phyloP scores from a whole-genome alignment of 2,329 filamentous ascomycete genomes.

The Penicillium sp. region DNA sequence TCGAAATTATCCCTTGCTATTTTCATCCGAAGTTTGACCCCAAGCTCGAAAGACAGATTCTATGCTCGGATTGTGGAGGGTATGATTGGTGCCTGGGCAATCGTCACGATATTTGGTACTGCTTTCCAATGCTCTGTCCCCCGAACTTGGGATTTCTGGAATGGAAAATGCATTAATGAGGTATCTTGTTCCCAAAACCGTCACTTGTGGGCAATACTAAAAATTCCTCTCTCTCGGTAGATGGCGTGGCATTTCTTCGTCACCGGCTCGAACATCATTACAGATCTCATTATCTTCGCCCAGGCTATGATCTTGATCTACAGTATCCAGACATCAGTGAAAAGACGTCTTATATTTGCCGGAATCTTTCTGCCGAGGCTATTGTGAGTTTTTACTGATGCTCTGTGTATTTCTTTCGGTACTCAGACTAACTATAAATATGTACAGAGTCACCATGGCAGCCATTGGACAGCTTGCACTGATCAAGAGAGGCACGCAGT shows the following conservation, averaged over 20 bases:
- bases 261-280: conserved; percentile 24
- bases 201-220: conserved; percentile 4
- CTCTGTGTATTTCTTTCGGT: neutral
- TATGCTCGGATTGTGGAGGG: conserved; percentile 17
- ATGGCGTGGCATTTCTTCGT: conserved; percentile 20
- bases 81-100: conserved; percentile 16
- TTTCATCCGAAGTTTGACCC: conserved; percentile 27
- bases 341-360: conserved; percentile 22
- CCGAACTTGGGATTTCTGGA: conserved; percentile 23
- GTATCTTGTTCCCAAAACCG: conserved; percentile 7
- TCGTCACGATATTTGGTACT: conserved; percentile 21
- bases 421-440: neutral
- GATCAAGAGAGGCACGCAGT: conserved; percentile 1
- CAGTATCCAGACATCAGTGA: conserved; percentile 24
- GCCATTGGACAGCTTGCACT: conserved; percentile 20
- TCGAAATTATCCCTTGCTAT: conserved; percentile 30
- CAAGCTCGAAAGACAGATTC: conserved; percentile 20
- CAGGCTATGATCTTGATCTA: conserved; percentile 27
- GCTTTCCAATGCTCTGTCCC: conserved; percentile 25
- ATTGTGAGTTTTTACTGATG: conserved; percentile 16
- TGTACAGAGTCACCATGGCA: conserved; percentile 17
- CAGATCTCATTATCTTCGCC: conserved; percentile 24
- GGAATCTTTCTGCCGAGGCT: conserved; percentile 27
- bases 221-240: conserved; percentile 5
- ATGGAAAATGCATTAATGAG: conserved; percentile 24